Conservation (phyloP, 2,329 filamentous ascomycete genomes). For the Lecanicillium sp. region DNA sequence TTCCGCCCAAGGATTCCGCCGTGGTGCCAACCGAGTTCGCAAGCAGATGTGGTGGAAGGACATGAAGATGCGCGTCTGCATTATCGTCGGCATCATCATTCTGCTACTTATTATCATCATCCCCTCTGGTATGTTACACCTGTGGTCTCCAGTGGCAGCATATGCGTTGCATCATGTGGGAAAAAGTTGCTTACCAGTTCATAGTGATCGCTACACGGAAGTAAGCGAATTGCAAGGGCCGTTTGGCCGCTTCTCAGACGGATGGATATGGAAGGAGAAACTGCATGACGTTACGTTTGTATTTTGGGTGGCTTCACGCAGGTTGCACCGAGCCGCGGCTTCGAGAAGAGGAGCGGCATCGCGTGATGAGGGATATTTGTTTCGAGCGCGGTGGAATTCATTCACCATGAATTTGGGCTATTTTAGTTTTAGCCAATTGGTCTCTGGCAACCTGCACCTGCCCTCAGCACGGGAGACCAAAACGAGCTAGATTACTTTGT, state of each 20-base stretch:
- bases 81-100: constrained; percentile 84
- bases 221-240: neutral
- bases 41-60: constrained; percentile 99
- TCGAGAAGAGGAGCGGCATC: neutral
- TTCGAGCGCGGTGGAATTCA: constrained; percentile 28
- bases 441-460: neutral
- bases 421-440: constrained; percentile 17
- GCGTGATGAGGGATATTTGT: constrained; percentile 19
- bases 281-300: constrained; percentile 1
- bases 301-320: neutral
- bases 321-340: neutral
- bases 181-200: neutral
- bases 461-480: neutral
- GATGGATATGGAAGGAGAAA: neutral
- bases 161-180: no score
- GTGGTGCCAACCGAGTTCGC: constrained; percentile 90
- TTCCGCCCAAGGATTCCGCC: constrained; percentile 90
- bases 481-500: constrained; percentile 25
- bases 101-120: constrained; percentile 91
- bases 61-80: constrained; percentile 99
- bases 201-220: constrained; percentile 24
- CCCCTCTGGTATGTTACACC: constrained; percentile 33
- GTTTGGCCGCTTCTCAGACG: neutral
- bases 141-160: no score
- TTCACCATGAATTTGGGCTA: constrained; percentile 21